Evolutionary conservation across 2,329 filamentous ascomycete genomes (phyloP), one percentile per base, ranked within the genome.

Genomic region (Aspergillus sergii): DNA sequence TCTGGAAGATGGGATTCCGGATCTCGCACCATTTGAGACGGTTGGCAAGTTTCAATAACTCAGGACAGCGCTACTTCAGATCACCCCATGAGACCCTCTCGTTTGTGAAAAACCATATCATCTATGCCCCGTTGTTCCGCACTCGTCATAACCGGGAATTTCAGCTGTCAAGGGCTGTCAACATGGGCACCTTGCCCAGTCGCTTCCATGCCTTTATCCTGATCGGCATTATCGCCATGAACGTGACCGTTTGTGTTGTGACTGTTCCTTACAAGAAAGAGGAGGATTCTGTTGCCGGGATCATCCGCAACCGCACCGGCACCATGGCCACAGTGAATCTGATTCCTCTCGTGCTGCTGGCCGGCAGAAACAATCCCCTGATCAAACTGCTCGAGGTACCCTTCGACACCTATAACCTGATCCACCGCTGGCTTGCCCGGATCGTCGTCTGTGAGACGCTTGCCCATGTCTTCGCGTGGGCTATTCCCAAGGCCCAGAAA

Each of bases 401-500:
- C 12, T 82, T 78, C 64, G 79, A 80, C 64, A 79, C 75, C 12
- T 81, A 78, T 72, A 82, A 81, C 66, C 67, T 94, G 28, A 82
- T 94, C 62, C 91, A 95, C 77, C 87, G 91, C 71, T 94, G 91
- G 90, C 86, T 91, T 67, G 91, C 90, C 48, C 87, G 91, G 43
- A 86, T 93, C 57, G 86, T 91, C 46, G 86, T 92, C 28, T 62
- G 89, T 2, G 89, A 94, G 75, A 80, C 85, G n/a, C 70, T 93
- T 55, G 82, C 90, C 16, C 92, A 96, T 78, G 89, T 89, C 2
- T 71, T 87, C 43, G 86, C 87, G 50, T 97, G 93, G 91, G 81
- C 88, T 26, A 85, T 91, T 69, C 92, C 93, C 62, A 89, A 89
- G 66, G 82, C 89, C 19, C 68, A 81, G 45, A 68, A 69, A 51